These are phyloP conservation scores for Lactifluus echinatus DNA, from an alignment of 768 basidiomycete species.

Conservation along the genomic window DNA sequence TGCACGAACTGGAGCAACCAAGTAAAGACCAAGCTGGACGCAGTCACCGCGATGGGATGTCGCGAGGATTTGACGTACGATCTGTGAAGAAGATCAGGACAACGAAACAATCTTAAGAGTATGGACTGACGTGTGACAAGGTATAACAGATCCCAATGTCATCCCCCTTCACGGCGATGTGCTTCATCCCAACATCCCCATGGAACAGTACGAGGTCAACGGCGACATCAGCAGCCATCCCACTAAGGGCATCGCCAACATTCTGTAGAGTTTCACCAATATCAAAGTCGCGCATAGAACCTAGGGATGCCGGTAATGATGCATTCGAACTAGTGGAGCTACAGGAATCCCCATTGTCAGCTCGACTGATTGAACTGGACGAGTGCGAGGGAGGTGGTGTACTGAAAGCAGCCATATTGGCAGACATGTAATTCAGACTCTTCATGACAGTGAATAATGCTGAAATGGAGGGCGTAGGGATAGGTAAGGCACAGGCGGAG, in stretches of 20 bases:
- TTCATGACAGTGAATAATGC: conserved; percentile 89
- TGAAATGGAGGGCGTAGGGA: conserved; percentile 82
- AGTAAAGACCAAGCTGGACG: conserved; percentile 74
- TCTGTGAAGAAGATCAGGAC: conserved; percentile 36
- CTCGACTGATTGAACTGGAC: conserved; percentile 8
- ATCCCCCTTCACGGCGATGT: conserved; percentile 76
- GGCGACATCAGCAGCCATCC: conserved; percentile 71
- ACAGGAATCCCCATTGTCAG: not conserved
- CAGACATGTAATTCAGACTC: conserved; percentile 86
- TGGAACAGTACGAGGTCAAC: conserved; percentile 90
- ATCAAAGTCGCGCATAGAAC: conserved; percentile 58
- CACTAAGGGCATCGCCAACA: conserved; percentile 81
- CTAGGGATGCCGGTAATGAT: conserved; percentile 3
- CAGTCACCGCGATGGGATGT: conserved; percentile 68
- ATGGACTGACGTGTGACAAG: conserved; percentile 67
- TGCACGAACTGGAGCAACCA: conserved; percentile 30
- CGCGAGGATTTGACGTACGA: conserved; percentile 73
- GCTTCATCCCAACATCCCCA: conserved; percentile 80
- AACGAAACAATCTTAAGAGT: not conserved
- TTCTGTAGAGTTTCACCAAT: conserved; percentile 86
- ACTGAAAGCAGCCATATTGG: conserved; percentile 59
- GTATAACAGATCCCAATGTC: conserved; percentile 78
- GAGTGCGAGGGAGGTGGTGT: conserved; percentile 14
- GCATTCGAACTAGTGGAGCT: conserved; percentile 8
- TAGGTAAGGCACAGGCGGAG: conserved; percentile 77